These are phyloP conservation scores for Corymbia maculata DNA, from an alignment of 345 rosid genomes.

Conservation along the genomic window DNA sequence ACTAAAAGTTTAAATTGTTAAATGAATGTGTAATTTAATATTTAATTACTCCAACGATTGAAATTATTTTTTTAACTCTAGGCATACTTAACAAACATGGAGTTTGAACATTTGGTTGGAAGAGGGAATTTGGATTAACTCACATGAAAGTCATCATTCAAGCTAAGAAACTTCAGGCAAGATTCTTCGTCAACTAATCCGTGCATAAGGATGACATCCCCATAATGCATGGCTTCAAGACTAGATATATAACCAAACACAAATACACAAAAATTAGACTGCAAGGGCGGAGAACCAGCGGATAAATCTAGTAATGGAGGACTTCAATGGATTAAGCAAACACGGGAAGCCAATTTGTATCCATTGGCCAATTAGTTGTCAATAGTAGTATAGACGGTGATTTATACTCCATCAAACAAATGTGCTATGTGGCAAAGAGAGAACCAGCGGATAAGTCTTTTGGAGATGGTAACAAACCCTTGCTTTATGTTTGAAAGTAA, in stretches of 20 bases:
- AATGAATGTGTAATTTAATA: not conserved
- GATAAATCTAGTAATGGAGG: no score
- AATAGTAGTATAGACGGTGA: no score
- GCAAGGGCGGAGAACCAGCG: not conserved
- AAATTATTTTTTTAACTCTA: not conserved
- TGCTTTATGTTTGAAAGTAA: no score
- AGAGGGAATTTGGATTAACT: not conserved
- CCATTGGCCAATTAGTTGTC: no score
- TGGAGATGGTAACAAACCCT: no score
- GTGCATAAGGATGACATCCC: not conserved
- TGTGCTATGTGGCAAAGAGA: no score
- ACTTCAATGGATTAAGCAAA: no score
- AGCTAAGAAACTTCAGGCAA: not conserved
- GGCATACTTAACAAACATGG: not conserved
- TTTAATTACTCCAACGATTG: not conserved
- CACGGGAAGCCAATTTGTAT: no score
- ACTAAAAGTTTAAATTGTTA: accelerated
- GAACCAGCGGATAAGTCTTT: no score
- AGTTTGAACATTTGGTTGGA: not conserved
- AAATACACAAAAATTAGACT: not conserved
- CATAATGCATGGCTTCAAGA: not conserved
- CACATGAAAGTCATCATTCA: not conserved
- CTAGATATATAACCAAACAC: not conserved
- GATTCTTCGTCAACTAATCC: not conserved
- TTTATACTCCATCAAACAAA: no score